Conservation (phyloP, 1,284 basidiomycete species). For the Kalmanozyma brasiliensis region DNA sequence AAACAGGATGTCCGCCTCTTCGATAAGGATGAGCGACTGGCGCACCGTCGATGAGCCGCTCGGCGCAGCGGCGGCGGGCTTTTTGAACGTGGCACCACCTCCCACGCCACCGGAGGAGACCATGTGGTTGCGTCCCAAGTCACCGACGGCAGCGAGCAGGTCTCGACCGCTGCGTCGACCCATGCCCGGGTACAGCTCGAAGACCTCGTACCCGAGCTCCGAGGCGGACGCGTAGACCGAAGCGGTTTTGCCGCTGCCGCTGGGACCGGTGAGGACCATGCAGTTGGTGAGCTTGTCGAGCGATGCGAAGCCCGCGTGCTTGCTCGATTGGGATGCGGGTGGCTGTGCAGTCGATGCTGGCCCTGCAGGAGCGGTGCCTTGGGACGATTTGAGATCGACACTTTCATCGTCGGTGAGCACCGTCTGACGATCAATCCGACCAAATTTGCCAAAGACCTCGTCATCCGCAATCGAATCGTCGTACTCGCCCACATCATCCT, state of each 20-base stretch:
- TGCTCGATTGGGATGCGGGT: neutral
- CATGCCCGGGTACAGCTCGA: slow-evolving; percentile 96
- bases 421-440: slow-evolving; percentile 10
- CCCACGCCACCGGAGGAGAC: slow-evolving; percentile 55
- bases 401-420: slow-evolving; percentile 3
- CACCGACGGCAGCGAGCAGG: slow-evolving; percentile 84
- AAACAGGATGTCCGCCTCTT: slow-evolving; percentile 94
- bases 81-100: slow-evolving; percentile 41
- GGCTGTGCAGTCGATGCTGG: slow-evolving; percentile 1
- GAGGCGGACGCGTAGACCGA: slow-evolving; percentile 64
- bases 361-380: neutral
- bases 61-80: neutral
- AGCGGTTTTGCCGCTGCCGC: slow-evolving; percentile 62
- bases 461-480: slow-evolving; percentile 25
- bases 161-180: slow-evolving; percentile 80
- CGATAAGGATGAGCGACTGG: slow-evolving; percentile 92
- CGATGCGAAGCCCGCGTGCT: slow-evolving; percentile 7
- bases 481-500: slow-evolving; percentile 31
- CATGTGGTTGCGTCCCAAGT: slow-evolving; percentile 83
- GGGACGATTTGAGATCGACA: slow-evolving; percentile 7
- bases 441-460: slow-evolving; percentile 50
- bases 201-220: slow-evolving; percentile 91
- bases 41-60: slow-evolving; percentile 67
- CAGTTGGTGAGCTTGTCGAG: slow-evolving; percentile 52
- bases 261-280: slow-evolving; percentile 78